Percentiles rank a stretch among this genome's conserved stretches.
phyloP scores from a whole-genome alignment of 2,329 filamentous ascomycete species.

The Spiromastix sp. region DNA sequence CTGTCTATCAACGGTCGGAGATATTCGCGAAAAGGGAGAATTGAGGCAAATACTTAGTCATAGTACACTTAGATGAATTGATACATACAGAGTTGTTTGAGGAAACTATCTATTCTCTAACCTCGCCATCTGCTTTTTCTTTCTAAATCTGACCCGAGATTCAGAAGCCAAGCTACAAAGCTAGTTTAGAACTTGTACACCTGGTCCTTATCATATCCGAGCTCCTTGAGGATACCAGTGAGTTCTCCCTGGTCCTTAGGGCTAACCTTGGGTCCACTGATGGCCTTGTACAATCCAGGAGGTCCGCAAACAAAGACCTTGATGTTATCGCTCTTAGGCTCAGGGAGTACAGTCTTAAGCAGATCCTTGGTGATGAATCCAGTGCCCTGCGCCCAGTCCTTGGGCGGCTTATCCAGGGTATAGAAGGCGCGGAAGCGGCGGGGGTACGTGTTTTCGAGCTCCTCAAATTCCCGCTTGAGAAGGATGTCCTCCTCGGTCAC shows the following conservation, averaged over 20 bases:
- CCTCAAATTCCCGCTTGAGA: conserved; percentile 70
- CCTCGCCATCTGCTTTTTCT: no score
- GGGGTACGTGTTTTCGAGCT: conserved; percentile 90
- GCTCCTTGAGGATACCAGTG: conserved; percentile 66
- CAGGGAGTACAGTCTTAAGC: conserved; percentile 86
- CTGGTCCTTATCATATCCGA: conserved; percentile 78
- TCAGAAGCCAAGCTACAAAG: no score
- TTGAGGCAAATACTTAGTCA: no score
- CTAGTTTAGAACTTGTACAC: conserved; percentile 85
- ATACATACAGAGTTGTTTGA: no score
- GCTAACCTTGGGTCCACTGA: conserved; percentile 81
- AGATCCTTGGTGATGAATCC: conserved; percentile 85
- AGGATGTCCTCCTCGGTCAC: conserved; percentile 83
- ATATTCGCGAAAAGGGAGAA: no score
- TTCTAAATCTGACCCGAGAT: no score
- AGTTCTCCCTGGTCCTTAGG: conserved; percentile 93
- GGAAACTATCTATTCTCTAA: no score
- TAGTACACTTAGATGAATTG: no score
- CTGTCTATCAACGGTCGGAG: no score
- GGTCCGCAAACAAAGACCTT: conserved; percentile 97
- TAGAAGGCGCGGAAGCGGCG: conserved; percentile 95
- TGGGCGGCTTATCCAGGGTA: conserved; percentile 72
- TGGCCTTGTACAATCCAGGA: conserved; percentile 83
- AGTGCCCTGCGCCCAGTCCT: conserved; percentile 64
- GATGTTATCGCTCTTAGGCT: conserved; percentile 83